Conservation (phyloP, 2,329 filamentous ascomycete genomes). For the Claviceps quebecensis region DNA sequence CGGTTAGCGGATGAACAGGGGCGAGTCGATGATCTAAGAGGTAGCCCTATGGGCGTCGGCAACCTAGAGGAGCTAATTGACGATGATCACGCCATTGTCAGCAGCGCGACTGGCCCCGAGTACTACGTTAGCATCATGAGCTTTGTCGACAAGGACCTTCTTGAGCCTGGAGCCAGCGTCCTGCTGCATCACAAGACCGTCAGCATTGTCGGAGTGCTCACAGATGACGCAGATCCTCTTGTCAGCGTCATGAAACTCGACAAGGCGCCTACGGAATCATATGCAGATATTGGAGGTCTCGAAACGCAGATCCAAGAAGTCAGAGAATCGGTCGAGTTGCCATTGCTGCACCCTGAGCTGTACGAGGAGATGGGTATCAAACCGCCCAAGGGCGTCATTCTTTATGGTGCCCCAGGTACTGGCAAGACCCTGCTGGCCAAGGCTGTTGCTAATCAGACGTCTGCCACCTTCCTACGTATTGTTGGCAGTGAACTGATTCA, state of each 20-base stretch:
- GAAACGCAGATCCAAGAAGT: conserved; percentile 96
- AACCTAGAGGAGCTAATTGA: conserved; percentile 98
- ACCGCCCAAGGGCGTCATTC: conserved; percentile 96
- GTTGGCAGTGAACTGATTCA: conserved; percentile 96
- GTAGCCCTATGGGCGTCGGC: conserved; percentile 95
- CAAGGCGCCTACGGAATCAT: conserved; percentile 95
- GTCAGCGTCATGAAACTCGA: conserved; percentile 99
- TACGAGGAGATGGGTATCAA: conserved; percentile 99
- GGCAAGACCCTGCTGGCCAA: conserved; percentile 94
- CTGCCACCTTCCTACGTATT: conserved; percentile 92
- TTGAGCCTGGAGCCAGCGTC: conserved; percentile 92
- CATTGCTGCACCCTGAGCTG: conserved; percentile 84
- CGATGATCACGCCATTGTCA: conserved; percentile 97
- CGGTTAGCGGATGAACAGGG: conserved; percentile 88
- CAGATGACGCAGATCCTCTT: conserved; percentile 86
- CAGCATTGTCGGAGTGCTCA: conserved; percentile 92
- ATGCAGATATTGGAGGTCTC: conserved; percentile 94
- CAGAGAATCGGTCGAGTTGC: conserved; percentile 89
- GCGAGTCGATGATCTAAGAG: conserved; percentile 94
- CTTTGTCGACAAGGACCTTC: conserved; percentile 95
- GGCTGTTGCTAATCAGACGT: conserved; percentile 97
- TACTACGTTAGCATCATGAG: conserved; percentile 99
- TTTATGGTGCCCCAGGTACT: conserved; percentile 93
- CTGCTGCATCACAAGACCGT: conserved; percentile 95
- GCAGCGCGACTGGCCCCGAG: conserved; percentile 90